Conservation (phyloP, 768 basidiomycete genomes). For the Sarcodon sp. region DNA sequence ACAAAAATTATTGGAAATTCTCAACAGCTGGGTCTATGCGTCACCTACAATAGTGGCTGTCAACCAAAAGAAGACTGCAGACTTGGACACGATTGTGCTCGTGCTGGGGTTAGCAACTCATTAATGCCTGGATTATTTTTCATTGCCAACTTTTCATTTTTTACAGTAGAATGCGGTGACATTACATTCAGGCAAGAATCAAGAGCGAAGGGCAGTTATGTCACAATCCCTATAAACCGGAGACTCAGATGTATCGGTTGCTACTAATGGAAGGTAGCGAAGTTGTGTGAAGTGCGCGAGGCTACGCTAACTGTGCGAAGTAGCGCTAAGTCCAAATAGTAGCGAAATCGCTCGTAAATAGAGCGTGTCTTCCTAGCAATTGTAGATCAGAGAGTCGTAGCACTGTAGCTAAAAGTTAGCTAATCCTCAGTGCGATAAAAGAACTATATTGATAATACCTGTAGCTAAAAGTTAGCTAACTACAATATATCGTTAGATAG, state of each 20-base stretch:
- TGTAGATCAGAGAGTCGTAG: too few relatives aligned
- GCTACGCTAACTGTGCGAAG: too few relatives aligned
- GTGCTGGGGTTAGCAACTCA: slow-evolving; percentile 60
- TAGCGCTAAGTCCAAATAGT: too few relatives aligned
- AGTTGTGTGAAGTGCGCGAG: too few relatives aligned
- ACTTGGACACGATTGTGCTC: slow-evolving; percentile 90
- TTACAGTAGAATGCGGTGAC: slow-evolving; percentile 80
- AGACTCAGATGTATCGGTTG: slow-evolving; percentile 81
- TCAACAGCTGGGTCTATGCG: slow-evolving; percentile 71
- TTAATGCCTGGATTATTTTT: background rate
- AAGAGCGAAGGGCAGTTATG: slow-evolving; percentile 92
- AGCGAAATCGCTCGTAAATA: too few relatives aligned
- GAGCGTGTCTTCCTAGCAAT: too few relatives aligned
- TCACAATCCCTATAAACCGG: slow-evolving; percentile 79
- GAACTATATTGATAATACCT: too few relatives aligned
- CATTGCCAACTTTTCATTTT: slow-evolving; percentile 1
- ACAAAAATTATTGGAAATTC: slow-evolving; percentile 78
- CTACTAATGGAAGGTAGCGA: too few relatives aligned
- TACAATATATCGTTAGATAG: too few relatives aligned
- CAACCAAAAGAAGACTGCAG: slow-evolving; percentile 99
- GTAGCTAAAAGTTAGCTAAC: too few relatives aligned
- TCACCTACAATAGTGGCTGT: slow-evolving; percentile 98
- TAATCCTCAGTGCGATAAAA: too few relatives aligned
- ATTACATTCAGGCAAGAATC: slow-evolving; percentile 93
- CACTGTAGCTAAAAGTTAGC: too few relatives aligned